Evolutionary conservation across 2,329 filamentous ascomycete species (phyloP).

Genomic region (Rasamsonia emersonii): DNA sequence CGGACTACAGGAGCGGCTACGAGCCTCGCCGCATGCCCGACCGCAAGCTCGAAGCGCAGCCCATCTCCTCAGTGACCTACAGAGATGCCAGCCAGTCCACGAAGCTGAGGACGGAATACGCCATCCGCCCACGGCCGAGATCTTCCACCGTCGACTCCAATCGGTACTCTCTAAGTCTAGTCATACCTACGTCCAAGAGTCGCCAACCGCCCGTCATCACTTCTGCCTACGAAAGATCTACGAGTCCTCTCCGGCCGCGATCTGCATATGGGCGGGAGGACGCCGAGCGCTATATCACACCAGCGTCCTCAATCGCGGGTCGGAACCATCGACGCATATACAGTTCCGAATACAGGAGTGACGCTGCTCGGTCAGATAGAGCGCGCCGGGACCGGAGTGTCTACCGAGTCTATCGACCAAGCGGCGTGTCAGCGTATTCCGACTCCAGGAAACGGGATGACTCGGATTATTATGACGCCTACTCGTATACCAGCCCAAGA

Average conservation of each 20-base stretch:
- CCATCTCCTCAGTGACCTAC: conserved; percentile 24
- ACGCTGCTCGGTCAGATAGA: conserved; percentile 23
- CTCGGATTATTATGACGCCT: conserved; percentile 34
- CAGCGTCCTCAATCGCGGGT: conserved; percentile 21
- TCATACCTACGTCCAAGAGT: conserved; percentile 14
- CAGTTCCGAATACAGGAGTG: conserved; percentile 28
- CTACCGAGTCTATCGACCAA: conserved; percentile 19
- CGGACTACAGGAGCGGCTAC: conserved; percentile 18
- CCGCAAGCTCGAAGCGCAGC: conserved; percentile 24
- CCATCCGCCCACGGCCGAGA: conserved; percentile 26
- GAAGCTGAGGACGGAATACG: conserved; percentile 29
- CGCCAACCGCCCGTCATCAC: conserved; percentile 21
- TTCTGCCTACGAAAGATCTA: conserved; percentile 20
- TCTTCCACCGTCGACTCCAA: conserved; percentile 27
- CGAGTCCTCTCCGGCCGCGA: conserved; percentile 21
- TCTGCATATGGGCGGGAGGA: conserved; percentile 15
- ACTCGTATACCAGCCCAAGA: conserved; percentile 39
- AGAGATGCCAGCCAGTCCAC: conserved; percentile 21
- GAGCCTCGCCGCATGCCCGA: conserved; percentile 18
- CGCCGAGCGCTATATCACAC: conserved; percentile 25
- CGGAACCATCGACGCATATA: conserved; percentile 23
- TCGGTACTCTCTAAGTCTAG: conserved; percentile 16
- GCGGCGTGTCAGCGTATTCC: conserved; percentile 19
- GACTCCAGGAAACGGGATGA: conserved; percentile 25
- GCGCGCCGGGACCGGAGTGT: conserved; percentile 14